Evolutionary conservation across 768 basidiomycete species (phyloP), one percentile per base, ranked within the genome.

Genomic region (Postia placenta): DNA sequence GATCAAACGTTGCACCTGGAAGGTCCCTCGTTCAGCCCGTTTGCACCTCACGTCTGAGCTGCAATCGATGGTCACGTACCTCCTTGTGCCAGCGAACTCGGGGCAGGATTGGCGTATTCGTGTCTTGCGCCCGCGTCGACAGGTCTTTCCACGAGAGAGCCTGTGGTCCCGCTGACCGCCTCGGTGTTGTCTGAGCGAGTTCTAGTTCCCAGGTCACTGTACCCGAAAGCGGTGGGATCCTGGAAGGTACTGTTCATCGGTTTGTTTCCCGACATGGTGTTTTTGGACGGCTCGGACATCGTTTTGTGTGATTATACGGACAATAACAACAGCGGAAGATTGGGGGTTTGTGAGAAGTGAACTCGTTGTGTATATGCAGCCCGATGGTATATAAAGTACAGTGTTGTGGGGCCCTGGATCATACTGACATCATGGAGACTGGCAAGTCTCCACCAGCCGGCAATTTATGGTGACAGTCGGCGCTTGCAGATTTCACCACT

Each of bases 1-100:
- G 47, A 25, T 48, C 39, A 19, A 25, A 48, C 14, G 47, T 41
- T 3, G 47, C 47, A 11, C 47, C 47, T 48, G 23, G 5, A 45
- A 33, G 15, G 15, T 33, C 30, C 30, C 7, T n/a, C n/a, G n/a
- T n/a, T n/a, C n/a, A n/a, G n/a, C n/a, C n/a, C n/a, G n/a, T n/a
- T n/a, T n/a, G n/a, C n/a, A n/a, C n/a, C n/a, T n/a, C n/a, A n/a
- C n/a, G n/a, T n/a, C n/a, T n/a, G n/a, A n/a, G n/a, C n/a, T n/a
- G n/a, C n/a, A n/a, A n/a, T n/a, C n/a, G n/a, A n/a, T n/a, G n/a
- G n/a, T n/a, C 11, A 47, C 45, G n/a, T 23, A 47, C 45, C 45
- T 5, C 45, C 45, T 25, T 37, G 19, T 3, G 45, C 33, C 28
- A 9, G 28, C 35, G 33, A 11, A 25, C 22, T 37, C 5, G 45